A percentile compares a stretch with the other conserved stretches of the same genome.
These are phyloP conservation scores for Auriscalpium orientale DNA, from an alignment of 768 basidiomycete genomes.

Conservation along the genomic window DNA sequence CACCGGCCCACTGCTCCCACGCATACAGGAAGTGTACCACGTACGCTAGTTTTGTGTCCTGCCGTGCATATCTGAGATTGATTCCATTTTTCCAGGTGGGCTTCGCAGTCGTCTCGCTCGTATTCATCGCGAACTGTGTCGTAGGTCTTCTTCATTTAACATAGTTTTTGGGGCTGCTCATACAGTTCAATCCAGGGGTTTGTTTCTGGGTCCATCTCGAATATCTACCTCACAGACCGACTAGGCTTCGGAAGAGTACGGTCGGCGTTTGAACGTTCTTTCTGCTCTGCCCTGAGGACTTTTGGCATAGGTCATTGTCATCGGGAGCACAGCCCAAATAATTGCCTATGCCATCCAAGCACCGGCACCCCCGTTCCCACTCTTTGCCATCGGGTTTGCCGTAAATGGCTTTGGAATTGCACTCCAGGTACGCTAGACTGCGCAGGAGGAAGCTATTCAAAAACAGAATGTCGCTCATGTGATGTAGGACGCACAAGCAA, in stretches of 20 bases:
- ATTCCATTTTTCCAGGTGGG: constrained; percentile 27
- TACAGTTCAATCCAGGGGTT: constrained; percentile 34
- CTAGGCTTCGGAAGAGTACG: constrained; percentile 42
- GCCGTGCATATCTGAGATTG: background rate
- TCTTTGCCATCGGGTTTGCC: constrained; percentile 42
- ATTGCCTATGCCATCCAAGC: constrained; percentile 47
- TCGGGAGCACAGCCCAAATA: constrained; percentile 44
- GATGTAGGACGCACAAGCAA: constrained; percentile 60
- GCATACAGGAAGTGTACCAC: constrained; percentile 53
- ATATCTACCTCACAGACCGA: constrained; percentile 38
- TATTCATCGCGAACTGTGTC: constrained; percentile 46
- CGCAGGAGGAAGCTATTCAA: background rate
- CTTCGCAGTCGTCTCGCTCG: constrained; percentile 49
- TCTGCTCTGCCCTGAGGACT: background rate
- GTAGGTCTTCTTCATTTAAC: constrained; percentile 20
- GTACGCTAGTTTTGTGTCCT: constrained; percentile 20
- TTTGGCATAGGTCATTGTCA: constrained; percentile 28
- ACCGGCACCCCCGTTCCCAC: constrained; percentile 56
- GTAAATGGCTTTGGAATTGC: constrained; percentile 46
- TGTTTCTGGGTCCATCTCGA: constrained; percentile 37
- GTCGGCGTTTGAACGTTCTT: background rate
- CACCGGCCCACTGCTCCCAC: constrained; percentile 66
- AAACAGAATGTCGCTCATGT: background rate
- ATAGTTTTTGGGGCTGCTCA: background rate
- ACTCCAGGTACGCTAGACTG: constrained; percentile 27